Evolutionary conservation across 23 red algal genomes (phyloP).

Genomic region (Gracilaria gracilis): DNA sequence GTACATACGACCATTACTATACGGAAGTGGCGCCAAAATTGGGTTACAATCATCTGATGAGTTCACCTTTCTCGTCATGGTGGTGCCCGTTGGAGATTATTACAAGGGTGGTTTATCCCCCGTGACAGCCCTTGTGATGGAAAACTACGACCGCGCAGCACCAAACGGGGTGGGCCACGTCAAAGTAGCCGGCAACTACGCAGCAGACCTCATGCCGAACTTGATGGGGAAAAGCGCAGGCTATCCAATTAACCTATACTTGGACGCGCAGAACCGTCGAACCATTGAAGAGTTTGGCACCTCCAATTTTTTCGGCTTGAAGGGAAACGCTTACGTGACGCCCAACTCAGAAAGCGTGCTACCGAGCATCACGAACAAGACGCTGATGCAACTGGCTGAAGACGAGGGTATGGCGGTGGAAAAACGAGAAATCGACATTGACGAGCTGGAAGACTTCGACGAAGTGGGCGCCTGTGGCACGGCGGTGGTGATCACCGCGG

Average conservation of each 20-base stretch:
- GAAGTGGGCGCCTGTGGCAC: slow-evolving; percentile 95
- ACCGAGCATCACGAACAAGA: slow-evolving; percentile 92
- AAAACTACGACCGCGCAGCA: slow-evolving; percentile 88
- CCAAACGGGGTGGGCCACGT: slow-evolving; percentile 93
- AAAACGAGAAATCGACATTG: slow-evolving; percentile 76
- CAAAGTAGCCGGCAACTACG: slow-evolving; percentile 97
- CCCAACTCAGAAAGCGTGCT: slow-evolving; percentile 82
- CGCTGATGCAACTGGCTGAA: slow-evolving; percentile 85
- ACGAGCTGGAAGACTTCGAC: slow-evolving; percentile 82
- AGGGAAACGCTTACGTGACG: slow-evolving; percentile 85
- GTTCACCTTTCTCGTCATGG: slow-evolving; percentile 96
- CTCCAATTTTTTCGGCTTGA: slow-evolving; percentile 89
- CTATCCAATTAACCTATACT: slow-evolving; percentile 97
- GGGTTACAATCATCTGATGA: slow-evolving; percentile 92
- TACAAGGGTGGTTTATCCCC: slow-evolving; percentile 94
- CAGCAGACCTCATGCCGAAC: slow-evolving; percentile 94
- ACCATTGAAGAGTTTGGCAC: slow-evolving; percentile 98
- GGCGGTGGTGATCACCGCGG: slow-evolving; percentile 97
- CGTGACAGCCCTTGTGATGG: slow-evolving; percentile 88
- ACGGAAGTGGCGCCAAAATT: slow-evolving; percentile 90
- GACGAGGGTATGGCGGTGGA: slow-evolving; percentile 86
- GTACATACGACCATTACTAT: slow-evolving; percentile 95
- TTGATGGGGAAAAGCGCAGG: slow-evolving; percentile 78
- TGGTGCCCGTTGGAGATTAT: slow-evolving; percentile 95
- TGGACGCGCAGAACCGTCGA: slow-evolving; percentile 77